phyloP scores from a whole-genome alignment of 495 filamentous ascomycete genomes.

The Tuber microsphaerosporum region DNA sequence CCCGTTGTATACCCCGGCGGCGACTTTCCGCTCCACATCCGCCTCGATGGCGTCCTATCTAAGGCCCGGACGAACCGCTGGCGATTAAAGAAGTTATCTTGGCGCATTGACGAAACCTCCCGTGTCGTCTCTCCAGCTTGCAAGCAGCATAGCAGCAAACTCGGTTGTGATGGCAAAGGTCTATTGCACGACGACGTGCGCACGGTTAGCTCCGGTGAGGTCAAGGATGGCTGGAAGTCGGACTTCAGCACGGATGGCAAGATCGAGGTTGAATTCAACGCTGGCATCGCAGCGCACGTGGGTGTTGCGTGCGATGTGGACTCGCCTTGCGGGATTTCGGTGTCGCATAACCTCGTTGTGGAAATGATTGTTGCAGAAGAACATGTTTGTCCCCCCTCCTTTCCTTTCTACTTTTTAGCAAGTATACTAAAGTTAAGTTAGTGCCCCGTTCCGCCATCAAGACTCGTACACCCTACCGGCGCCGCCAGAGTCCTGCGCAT shows the following conservation, averaged over 20 bases:
- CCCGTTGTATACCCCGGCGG: constrained; percentile 82
- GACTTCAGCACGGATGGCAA: constrained; percentile 68
- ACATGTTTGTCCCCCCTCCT: constrained; percentile 23
- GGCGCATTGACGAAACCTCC: constrained; percentile 83
- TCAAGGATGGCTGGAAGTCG: constrained; percentile 92
- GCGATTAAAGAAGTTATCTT: constrained; percentile 82
- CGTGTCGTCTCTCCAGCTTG: constrained; percentile 77
- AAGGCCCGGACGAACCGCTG: constrained; percentile 61
- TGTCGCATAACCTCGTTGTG: constrained; percentile 77
- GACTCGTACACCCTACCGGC: constrained; percentile 68
- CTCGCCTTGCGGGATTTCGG: constrained; percentile 65
- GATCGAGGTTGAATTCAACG: constrained; percentile 78
- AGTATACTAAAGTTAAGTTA: constrained; percentile 49
- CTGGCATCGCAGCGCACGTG: constrained; percentile 50
- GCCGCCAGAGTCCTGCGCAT: constrained; percentile 85
- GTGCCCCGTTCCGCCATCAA: constrained; percentile 27
- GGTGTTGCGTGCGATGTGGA: constrained; percentile 74
- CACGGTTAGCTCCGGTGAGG: constrained; percentile 64
- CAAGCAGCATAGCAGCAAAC: constrained; percentile 63
- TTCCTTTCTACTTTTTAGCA: constrained; percentile 50
- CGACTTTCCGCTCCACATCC: constrained; percentile 68
- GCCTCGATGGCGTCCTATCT: constrained; percentile 67
- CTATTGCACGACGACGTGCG: constrained; percentile 68
- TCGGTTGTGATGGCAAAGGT: constrained; percentile 65
- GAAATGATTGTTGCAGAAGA: constrained; percentile 95